Percentiles rank a stretch among this genome's conserved stretches.
Evolutionary conservation across 768 basidiomycete species (phyloP).

Genomic region (Pseudohyphozyma bogoriensis): DNA sequence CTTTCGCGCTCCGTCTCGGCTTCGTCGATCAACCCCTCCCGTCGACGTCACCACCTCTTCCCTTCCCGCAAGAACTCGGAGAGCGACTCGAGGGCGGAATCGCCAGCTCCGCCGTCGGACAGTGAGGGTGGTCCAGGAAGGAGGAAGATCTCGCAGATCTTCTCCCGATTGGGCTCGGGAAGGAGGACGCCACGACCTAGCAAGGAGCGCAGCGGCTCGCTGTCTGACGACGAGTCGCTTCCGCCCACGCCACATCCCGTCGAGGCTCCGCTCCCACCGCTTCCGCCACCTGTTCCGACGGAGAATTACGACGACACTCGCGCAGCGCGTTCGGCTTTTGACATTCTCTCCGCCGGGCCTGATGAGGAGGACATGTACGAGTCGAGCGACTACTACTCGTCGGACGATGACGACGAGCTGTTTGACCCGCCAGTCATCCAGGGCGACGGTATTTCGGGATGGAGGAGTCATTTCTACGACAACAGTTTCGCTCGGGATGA

Average conservation of each 20-base stretch:
- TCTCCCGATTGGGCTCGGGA: constrained; percentile 9
- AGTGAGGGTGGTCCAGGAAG: neutral
- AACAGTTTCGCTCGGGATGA: constrained; percentile 1
- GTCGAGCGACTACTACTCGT: constrained; percentile 19
- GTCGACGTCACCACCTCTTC: constrained; percentile 5
- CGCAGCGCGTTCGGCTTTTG: too few species aligned
- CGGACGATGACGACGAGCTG: constrained; percentile 25
- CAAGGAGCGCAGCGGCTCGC: neutral
- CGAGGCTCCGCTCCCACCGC: too few species aligned
- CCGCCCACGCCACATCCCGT: too few species aligned
- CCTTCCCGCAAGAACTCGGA: constrained; percentile 1
- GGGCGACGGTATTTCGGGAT: constrained; percentile 22
- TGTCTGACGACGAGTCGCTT: neutral
- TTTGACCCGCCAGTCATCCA: constrained; percentile 4
- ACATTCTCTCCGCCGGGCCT: neutral
- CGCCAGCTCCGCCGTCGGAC: neutral
- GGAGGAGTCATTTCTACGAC: constrained; percentile 16
- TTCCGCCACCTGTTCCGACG: neutral
- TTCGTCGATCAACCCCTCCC: neutral
- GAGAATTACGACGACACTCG: neutral
- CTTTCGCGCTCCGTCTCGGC: constrained; percentile 20
- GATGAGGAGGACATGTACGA: constrained; percentile 13
- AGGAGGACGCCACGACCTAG: neutral
- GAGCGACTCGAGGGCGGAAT: too few species aligned
- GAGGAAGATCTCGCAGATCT: constrained; percentile 14